These are phyloP conservation scores for Hymenoscyphus repandus DNA, from an alignment of 2,329 filamentous ascomycete species.

Conservation along the genomic window DNA sequence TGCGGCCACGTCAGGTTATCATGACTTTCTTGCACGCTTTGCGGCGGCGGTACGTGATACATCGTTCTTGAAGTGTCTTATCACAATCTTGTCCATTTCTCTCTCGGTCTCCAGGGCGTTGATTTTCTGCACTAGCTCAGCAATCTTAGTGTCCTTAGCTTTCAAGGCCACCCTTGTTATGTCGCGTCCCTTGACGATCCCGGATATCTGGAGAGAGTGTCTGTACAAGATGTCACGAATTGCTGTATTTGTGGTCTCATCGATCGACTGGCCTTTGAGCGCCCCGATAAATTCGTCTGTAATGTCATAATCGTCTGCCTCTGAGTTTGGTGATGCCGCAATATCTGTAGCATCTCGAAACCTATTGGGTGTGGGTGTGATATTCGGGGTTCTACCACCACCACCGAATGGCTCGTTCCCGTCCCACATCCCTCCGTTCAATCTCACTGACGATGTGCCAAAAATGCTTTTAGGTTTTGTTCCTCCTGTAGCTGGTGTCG, in stretches of 20 bases:
- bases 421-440: conserved; percentile 21
- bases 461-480: not conserved
- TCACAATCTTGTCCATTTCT: conserved; percentile 45
- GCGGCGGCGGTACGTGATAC: not conserved
- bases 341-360: conserved; percentile 15
- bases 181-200: conserved; percentile 60
- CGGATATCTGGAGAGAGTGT: conserved; percentile 53
- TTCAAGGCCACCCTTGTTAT: conserved; percentile 57
- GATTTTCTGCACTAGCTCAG: conserved; percentile 63
- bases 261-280: conserved; percentile 40
- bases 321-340: not conserved
- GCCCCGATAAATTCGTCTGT: conserved; percentile 45
- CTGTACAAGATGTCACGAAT: conserved; percentile 45
- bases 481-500: conserved; percentile 23
- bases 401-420: conserved; percentile 19
- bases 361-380: conserved; percentile 25
- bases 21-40: not conserved
- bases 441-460: conserved; percentile 2
- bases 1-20: too few relatives aligned
- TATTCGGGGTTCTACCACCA: conserved; percentile 11
- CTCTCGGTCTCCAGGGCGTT: conserved; percentile 47
- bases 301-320: conserved; percentile 31
- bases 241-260: conserved; percentile 32
- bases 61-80: conserved; percentile 23
- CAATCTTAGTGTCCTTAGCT: conserved; percentile 58